Conservation (phyloP, 1,139 yeast genomes). For the Candida pseudoviswanathii region DNA sequence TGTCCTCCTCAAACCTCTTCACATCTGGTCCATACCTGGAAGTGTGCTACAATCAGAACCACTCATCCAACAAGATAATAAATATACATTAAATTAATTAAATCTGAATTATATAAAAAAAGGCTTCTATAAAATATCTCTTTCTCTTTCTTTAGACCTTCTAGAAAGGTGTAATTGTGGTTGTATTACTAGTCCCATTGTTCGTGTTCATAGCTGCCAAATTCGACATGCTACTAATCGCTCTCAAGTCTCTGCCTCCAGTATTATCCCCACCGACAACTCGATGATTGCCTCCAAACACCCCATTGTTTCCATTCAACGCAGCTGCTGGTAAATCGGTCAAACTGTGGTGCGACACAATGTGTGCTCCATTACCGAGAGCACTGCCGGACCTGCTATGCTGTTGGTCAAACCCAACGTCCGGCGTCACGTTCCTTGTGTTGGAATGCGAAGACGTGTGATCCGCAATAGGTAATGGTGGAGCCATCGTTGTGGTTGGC, state of each 20-base stretch:
- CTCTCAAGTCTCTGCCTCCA: slow-evolving; percentile 26
- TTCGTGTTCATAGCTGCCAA: slow-evolving; percentile 17
- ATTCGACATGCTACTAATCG: slow-evolving; percentile 43
- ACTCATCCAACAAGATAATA: too few relatives aligned
- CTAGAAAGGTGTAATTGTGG: background rate
- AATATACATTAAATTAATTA: too few relatives aligned
- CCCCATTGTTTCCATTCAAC: background rate
- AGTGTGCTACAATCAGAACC: too few relatives aligned
- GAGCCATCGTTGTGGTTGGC: slow-evolving; percentile 8
- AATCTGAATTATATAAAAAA: too few relatives aligned
- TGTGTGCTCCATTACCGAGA: background rate
- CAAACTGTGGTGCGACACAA: slow-evolving; percentile 25
- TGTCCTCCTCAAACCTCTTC: too few relatives aligned
- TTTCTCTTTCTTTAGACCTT: background rate
- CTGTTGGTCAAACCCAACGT: slow-evolving; percentile 24
- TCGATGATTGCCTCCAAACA: background rate
- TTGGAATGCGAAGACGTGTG: background rate
- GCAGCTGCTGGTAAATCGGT: slow-evolving; percentile 35
- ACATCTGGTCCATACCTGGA: too few relatives aligned
- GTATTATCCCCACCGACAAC: slow-evolving; percentile 2
- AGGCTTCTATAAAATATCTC: too few relatives aligned
- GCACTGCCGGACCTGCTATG: slow-evolving; percentile 11
- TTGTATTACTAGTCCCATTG: background rate
- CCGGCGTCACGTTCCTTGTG: background rate
- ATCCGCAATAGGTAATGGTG: background rate